phyloP scores from a whole-genome alignment of 1,139 yeast genomes.

The Diutina ranongensis region DNA sequence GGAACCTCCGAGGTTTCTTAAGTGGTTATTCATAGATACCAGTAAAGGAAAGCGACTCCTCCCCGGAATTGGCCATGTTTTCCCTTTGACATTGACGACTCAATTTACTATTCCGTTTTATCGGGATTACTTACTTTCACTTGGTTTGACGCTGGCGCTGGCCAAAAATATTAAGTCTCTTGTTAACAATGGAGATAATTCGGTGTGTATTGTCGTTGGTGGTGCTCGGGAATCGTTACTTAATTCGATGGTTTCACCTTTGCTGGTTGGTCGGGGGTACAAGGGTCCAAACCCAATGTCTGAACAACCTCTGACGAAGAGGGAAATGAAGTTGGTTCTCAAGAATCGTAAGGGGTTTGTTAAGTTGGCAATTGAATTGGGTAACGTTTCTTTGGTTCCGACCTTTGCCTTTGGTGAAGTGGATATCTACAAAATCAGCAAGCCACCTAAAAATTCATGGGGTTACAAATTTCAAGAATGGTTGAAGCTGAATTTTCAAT shows the following conservation, averaged over 20 bases:
- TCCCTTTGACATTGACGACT: constrained; percentile 62
- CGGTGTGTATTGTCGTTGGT: constrained; percentile 85
- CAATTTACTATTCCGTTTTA: constrained; percentile 85
- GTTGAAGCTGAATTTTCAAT: constrained; percentile 61
- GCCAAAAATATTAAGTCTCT: constrained; percentile 59
- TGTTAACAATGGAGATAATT: constrained; percentile 51
- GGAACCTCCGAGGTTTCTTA: constrained; percentile 41
- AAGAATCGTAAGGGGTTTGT: constrained; percentile 81
- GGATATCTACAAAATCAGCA: constrained; percentile 55
- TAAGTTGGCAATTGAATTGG: constrained; percentile 70
- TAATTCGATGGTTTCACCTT: constrained; percentile 26
- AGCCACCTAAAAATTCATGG: constrained; percentile 41
- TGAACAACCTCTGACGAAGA: constrained; percentile 8
- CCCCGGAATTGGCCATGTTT: constrained; percentile 69
- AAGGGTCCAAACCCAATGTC: constrained; percentile 30
- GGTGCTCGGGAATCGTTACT: constrained; percentile 88
- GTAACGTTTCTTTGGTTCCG: constrained; percentile 75
- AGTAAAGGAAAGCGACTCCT: constrained; percentile 38
- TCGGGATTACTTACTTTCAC: constrained; percentile 69
- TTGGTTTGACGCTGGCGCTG: constrained; percentile 83
- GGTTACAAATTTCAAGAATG: constrained; percentile 51
- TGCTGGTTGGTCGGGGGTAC: constrained; percentile 38
- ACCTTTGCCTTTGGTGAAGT: constrained; percentile 91
- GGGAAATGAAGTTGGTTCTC: constrained; percentile 43
- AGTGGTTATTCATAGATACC: constrained; percentile 33